phyloP scores from a whole-genome alignment of 352 stramenopile species.

The Phytophthora fragariaefolia region DNA sequence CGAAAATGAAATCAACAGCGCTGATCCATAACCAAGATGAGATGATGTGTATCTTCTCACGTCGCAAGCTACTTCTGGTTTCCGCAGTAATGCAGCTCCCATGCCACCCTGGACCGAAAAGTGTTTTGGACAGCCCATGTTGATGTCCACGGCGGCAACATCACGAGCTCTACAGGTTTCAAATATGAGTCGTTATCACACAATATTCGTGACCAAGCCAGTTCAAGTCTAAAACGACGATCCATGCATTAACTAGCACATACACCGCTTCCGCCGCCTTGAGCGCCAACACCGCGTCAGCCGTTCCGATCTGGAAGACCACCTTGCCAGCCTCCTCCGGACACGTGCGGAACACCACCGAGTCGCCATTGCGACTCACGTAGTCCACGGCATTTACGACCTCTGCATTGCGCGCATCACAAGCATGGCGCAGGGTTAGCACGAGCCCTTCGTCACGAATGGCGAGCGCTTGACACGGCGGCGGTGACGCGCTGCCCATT shows the following conservation, averaged over 20 bases:
- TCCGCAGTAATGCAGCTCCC: constrained; percentile 90
- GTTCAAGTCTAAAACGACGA: background rate
- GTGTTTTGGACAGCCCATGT: constrained; percentile 96
- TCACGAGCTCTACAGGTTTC: constrained; percentile 62
- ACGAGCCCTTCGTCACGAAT: background rate
- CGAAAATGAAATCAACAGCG: background rate
- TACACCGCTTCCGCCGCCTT: constrained; percentile 81
- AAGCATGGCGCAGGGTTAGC: constrained; percentile 5
- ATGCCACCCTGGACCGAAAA: constrained; percentile 94
- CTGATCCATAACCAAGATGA: background rate
- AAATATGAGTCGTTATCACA: background rate
- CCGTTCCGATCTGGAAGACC: constrained; percentile 92
- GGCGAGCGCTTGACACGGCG: constrained; percentile 4
- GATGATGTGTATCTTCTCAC: no score
- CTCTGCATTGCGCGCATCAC: constrained; percentile 34
- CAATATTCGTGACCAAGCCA: background rate
- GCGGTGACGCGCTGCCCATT: background rate
- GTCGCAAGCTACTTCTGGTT: constrained; percentile 88
- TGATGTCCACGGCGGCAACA: constrained; percentile 93
- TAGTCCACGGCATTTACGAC: constrained; percentile 91
- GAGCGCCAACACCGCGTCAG: constrained; percentile 75
- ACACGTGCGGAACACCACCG: constrained; percentile 90
- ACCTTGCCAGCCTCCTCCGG: constrained; percentile 80
- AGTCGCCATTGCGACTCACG: constrained; percentile 83
- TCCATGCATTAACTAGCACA: background rate